These are phyloP conservation scores for Prototheca stagnorum DNA, from an alignment of 163 green algal species.

Conservation along the genomic window DNA sequence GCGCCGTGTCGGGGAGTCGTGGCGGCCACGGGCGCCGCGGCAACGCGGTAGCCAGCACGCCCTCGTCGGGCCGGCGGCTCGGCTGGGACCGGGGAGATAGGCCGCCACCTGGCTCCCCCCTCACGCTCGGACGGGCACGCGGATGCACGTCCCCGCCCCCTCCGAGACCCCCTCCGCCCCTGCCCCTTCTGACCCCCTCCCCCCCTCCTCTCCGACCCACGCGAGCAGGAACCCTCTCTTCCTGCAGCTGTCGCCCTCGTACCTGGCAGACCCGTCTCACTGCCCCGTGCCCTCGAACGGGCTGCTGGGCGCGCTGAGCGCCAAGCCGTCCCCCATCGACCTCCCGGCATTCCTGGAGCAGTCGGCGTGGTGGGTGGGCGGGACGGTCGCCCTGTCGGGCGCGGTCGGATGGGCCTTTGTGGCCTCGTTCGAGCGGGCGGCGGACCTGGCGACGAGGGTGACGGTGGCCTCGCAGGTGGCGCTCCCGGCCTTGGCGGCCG, in stretches of 20 bases:
- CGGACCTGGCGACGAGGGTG: constrained; percentile 13
- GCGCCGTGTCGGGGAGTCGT: no score
- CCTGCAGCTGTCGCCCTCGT: constrained; percentile 1
- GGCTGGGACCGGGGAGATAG: no score
- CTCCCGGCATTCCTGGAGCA: constrained; percentile 15
- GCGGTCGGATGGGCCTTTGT: constrained; percentile 27
- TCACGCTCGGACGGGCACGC: no score
- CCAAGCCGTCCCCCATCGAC: constrained; percentile 10
- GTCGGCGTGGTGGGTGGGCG: constrained; percentile 18
- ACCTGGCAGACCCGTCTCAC: constrained; percentile 12
- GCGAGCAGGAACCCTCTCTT: constrained; percentile 21
- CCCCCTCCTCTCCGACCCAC: no score
- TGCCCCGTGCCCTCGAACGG: constrained; percentile 13
- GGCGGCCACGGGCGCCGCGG: no score
- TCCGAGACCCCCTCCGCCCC: no score
- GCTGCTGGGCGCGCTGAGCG: constrained; percentile 6
- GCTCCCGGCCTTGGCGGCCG: constrained; percentile 1
- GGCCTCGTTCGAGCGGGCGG: constrained; percentile 17
- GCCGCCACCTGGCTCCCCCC: no score
- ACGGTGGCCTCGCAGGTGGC: constrained; percentile 19
- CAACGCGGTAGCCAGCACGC: no score
- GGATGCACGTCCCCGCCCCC: no score
- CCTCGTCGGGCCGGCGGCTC: no score
- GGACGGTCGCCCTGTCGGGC: constrained; percentile 5
- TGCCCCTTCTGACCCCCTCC: no score